These are phyloP conservation scores for Agaricus subrufescens DNA, from an alignment of 768 basidiomycete genomes.

Conservation along the genomic window DNA sequence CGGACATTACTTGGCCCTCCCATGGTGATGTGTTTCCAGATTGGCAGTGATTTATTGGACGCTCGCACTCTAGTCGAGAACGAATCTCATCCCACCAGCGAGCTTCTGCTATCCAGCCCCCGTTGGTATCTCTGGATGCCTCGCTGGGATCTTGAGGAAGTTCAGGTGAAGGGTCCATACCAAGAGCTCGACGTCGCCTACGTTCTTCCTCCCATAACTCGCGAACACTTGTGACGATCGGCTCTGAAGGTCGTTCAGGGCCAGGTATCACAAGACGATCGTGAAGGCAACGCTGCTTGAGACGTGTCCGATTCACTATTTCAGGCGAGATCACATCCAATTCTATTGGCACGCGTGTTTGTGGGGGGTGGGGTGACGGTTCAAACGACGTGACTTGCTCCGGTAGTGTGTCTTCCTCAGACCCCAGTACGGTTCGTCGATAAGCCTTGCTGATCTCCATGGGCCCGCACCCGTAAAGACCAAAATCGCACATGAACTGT, in stretches of 20 bases:
- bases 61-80: slow-evolving; percentile 51
- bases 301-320: slow-evolving; percentile 76
- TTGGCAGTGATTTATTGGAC: slow-evolving; percentile 14
- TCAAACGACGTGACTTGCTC: slow-evolving; percentile 26
- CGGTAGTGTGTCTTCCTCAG: slow-evolving; percentile 26
- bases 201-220: slow-evolving; percentile 98
- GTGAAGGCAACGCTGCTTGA: slow-evolving; percentile 57
- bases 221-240: slow-evolving; percentile 81
- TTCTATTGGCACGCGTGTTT: slow-evolving; percentile 71
- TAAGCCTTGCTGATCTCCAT: slow-evolving; percentile 69
- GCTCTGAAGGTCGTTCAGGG: slow-evolving; percentile 50
- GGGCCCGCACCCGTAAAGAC: slow-evolving; percentile 91
- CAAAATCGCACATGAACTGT: slow-evolving; percentile 94
- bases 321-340: slow-evolving; percentile 78
- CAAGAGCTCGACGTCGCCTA: slow-evolving; percentile 59
- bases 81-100: slow-evolving; percentile 74
- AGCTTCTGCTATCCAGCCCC: slow-evolving; percentile 68
- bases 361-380: slow-evolving; percentile 55
- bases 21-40: slow-evolving; percentile 29
- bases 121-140: slow-evolving; percentile 49
- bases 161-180: slow-evolving; percentile 68
- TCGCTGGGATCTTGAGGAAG: slow-evolving; percentile 70
- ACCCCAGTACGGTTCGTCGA: slow-evolving; percentile 42
- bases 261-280: slow-evolving; percentile 69
- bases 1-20: slow-evolving; percentile 78